Evolutionary conservation across 371 early-diverging fungal genomes (phyloP).

Genomic region (Zychaea mexicana): DNA sequence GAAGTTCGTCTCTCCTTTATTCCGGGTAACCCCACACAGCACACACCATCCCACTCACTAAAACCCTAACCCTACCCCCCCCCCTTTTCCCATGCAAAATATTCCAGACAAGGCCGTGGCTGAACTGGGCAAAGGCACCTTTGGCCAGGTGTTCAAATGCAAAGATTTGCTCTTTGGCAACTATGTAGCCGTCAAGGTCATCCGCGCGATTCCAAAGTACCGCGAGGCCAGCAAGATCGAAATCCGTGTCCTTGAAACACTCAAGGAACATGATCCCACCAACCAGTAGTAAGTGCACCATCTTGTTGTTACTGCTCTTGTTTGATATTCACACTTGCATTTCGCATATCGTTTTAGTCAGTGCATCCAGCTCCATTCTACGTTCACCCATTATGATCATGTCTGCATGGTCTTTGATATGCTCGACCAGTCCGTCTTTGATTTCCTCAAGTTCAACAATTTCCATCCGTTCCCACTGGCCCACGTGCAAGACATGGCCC

Average conservation of each 20-base stretch:
- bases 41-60: too few relatives aligned
- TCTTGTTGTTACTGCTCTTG: too few relatives aligned
- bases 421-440: constrained; percentile 86
- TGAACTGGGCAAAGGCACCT: constrained; percentile 95
- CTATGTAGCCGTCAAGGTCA: constrained; percentile 79
- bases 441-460: constrained; percentile 89
- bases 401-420: constrained; percentile 98
- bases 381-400: constrained; percentile 89
- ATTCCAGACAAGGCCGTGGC: constrained; percentile 75
- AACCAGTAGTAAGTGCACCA: constrained; percentile 67
- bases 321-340: too few relatives aligned
- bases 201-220: constrained; percentile 93
- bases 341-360: too few relatives aligned
- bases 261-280: constrained; percentile 78
- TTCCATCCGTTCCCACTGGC: constrained; percentile 86
- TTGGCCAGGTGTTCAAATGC: constrained; percentile 95
- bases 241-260: constrained; percentile 79
- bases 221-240: constrained; percentile 91
- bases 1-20: background rate
- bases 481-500: constrained; percentile 85
- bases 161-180: constrained; percentile 65
- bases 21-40: too few relatives aligned
- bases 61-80: too few relatives aligned
- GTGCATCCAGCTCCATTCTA: constrained; percentile 78
- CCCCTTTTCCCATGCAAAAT: constrained; percentile 3